Percentiles rank a stretch among this genome's conserved stretches.
Conservation (phyloP, 768 basidiomycete genomes). For the Podaxis rugospora region DNA sequence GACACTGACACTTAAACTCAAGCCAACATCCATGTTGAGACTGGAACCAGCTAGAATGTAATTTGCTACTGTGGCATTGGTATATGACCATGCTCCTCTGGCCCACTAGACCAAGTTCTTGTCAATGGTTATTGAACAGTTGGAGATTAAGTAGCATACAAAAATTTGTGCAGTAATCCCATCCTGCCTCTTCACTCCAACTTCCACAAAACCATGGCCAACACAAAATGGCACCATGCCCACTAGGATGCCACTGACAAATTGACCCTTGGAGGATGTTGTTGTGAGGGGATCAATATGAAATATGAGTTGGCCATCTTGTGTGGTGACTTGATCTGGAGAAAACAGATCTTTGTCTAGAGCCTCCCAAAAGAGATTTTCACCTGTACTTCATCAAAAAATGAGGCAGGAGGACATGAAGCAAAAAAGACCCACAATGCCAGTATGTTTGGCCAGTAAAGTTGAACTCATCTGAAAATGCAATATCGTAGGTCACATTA, state of each 20-base stretch:
- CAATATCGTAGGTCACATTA: constrained; percentile 59
- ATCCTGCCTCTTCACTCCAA: constrained; percentile 7
- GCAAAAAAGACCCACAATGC: constrained; percentile 18
- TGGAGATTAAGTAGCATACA: not conserved
- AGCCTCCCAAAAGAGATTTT: constrained; percentile 70
- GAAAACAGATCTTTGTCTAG: constrained; percentile 76
- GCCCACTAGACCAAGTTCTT: constrained; percentile 1
- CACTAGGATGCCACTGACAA: constrained; percentile 9
- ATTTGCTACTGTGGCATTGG: not conserved
- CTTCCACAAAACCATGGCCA: constrained; percentile 19
- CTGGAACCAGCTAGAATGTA: not conserved
- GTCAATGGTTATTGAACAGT: not conserved
- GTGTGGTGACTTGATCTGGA: constrained; percentile 59
- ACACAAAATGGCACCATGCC: constrained; percentile 15
- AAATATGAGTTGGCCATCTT: constrained; percentile 61
- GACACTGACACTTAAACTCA: constrained; percentile 4
- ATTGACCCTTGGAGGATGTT: not conserved
- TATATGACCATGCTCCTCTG: constrained; percentile 2
- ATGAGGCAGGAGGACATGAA: not conserved
- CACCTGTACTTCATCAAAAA: constrained; percentile 22
- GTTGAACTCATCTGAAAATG: constrained; percentile 80
- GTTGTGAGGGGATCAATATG: constrained; percentile 49
- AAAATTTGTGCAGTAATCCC: not conserved
- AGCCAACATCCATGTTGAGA: not conserved
- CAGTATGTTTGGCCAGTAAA: constrained; percentile 57